Base-by-base conservation (phyloP, 2,329 filamentous ascomycete species). In the Nigrospora oryzae region DNA sequence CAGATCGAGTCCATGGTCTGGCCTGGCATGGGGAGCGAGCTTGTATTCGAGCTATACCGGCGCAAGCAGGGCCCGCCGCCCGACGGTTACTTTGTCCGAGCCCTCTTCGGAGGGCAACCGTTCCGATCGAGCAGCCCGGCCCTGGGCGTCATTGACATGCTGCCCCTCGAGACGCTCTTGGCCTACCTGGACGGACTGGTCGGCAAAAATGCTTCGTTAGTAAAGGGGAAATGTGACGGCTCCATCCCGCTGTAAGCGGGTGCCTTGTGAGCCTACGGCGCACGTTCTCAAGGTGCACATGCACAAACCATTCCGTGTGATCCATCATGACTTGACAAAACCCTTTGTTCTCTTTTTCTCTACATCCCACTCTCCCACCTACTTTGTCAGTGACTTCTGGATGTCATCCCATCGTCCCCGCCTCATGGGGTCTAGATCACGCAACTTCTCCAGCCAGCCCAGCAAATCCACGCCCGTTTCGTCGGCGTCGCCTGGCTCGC, bases 1-100 rank as follows among this genome's bases (percentile, higher is more conserved):
- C 86, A 91, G 64, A 56, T 85, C 2, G 81, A 88, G 17, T 61
- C 70, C 43, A 91, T 91, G 86, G 80, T 89, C 1, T 91, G 86
- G 86, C 86, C 86, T 0, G 86, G 86, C 0, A 89, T 91, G 86
- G 86, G 86, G 0, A 71, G 79, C 11, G 86, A 91, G 64, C 71
- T 91, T 1, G 77, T 89, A 0, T 89, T 90, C 58, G 86, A 91
- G 66, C 58, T 90, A 30, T 89, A 81, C 55, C 67, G 63, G 53
- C 70, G 67, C 53, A 59, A 60, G 36, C 50, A 56, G n/a, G 51
- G 56, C 23, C 34, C 43, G 19, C 17, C 19, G 4, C 28, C 32
- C 10, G 45, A 23, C 2, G 58, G 53, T 0, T 72, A 69, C 50
- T 86, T 74, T 51, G 60, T 89, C 2, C 71, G 87, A 7, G 79